phyloP scores from a whole-genome alignment of 2,329 filamentous ascomycete genomes.

The Pseudogymnoascus sp. region DNA sequence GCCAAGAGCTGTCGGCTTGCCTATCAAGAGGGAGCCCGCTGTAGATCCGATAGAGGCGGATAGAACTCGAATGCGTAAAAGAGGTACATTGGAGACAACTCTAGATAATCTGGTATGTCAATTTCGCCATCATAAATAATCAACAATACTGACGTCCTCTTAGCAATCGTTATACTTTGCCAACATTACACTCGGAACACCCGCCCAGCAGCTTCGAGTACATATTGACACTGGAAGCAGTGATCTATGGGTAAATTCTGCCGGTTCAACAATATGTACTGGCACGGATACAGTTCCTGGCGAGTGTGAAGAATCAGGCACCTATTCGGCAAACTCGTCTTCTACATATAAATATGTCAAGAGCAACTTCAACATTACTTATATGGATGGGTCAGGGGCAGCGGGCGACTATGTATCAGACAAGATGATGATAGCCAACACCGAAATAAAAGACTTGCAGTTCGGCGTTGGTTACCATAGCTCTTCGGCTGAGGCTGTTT shows the following conservation, averaged over 20 bases:
- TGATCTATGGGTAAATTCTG: constrained; percentile 64
- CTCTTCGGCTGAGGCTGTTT: constrained; percentile 59
- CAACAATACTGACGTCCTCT: constrained; percentile 18
- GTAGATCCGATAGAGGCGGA: constrained; percentile 24
- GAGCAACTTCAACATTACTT: constrained; percentile 77
- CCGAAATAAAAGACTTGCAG: constrained; percentile 50
- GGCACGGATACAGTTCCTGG: constrained; percentile 22
- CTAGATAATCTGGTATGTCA: constrained; percentile 50
- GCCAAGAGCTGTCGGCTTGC: constrained; percentile 27
- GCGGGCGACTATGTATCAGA: constrained; percentile 75
- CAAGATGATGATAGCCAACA: constrained; percentile 52
- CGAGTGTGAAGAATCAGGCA: constrained; percentile 48
- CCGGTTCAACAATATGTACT: constrained; percentile 52
- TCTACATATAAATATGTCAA: constrained; percentile 69
- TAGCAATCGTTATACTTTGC: constrained; percentile 58
- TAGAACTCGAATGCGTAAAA: constrained; percentile 35
- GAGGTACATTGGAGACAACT: constrained; percentile 33
- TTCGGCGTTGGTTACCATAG: constrained; percentile 66
- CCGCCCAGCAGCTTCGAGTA: constrained; percentile 48
- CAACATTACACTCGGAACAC: constrained; percentile 57
- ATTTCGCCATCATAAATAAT: neutral
- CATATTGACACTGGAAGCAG: constrained; percentile 64
- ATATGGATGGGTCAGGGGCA: constrained; percentile 74
- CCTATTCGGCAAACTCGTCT: constrained; percentile 63
- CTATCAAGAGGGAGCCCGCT: constrained; percentile 22